Percentiles rank a stretch among this genome's conserved stretches.
Conservation (phyloP, 2,329 filamentous ascomycete species). For the Cladosporium oxysporum region DNA sequence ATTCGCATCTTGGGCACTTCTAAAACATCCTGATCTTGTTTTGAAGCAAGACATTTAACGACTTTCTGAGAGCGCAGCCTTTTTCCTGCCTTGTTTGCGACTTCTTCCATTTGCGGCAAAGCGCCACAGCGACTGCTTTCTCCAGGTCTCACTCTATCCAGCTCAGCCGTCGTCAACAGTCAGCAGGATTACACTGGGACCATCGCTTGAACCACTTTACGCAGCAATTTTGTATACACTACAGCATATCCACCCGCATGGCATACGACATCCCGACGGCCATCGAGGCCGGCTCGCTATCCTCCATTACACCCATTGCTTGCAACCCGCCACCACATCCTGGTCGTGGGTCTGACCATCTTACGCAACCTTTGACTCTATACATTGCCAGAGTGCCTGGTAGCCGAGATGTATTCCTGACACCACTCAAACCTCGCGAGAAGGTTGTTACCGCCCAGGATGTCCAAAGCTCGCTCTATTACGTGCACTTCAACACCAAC, state of each 20-base stretch:
- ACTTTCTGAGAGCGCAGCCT: not conserved
- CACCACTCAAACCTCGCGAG: constrained; percentile 81
- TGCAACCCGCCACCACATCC: constrained; percentile 79
- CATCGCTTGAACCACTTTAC: not conserved
- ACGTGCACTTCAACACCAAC: constrained; percentile 72
- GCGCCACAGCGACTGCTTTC: not conserved
- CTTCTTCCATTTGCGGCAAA: not conserved
- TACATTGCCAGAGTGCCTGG: constrained; percentile 95
- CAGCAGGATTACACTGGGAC: not conserved
- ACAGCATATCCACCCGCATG: constrained; percentile 23
- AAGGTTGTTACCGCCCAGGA: constrained; percentile 89
- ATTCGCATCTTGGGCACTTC: not conserved
- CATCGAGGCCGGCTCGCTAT: constrained; percentile 81
- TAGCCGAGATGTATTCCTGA: constrained; percentile 88
- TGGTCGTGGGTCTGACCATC: constrained; percentile 67
- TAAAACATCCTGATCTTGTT: constrained; percentile 6
- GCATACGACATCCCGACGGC: constrained; percentile 31
- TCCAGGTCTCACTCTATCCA: not conserved
- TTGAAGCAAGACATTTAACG: not conserved
- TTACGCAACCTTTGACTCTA: constrained; percentile 67
- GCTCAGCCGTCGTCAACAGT: not conserved
- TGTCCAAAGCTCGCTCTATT: constrained; percentile 85
- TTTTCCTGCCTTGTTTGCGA: not conserved
- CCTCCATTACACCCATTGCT: constrained; percentile 76
- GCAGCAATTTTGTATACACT: not conserved